Evolutionary conservation across 345 rosid genomes (phyloP), one percentile per base, ranked within the genome.

Genomic region (Salix udensis): DNA sequence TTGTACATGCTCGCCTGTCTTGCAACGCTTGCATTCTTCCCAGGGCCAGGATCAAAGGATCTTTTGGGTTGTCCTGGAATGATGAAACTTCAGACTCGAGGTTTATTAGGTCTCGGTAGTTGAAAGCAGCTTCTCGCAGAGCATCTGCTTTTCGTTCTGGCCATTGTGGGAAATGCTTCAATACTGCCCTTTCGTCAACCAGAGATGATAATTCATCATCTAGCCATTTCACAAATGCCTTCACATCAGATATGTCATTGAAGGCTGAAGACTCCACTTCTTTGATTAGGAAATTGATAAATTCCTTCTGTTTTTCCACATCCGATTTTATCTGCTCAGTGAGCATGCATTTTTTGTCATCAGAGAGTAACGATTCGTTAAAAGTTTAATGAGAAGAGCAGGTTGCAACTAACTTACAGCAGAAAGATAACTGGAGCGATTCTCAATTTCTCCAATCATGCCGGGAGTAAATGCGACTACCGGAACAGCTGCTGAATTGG

Each of bases 381-480:
- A 24, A 6, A 30, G 0, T 10, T 3, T 26, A 65, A 70, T 58
- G 50, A 64, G 15, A 67, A 13, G 46, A 60, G 46, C 19, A 26
- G 53, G 30, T 19, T 76, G 21, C 21, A 34, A 65, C 2, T 67
- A 76, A 87, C 97, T 95, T 89, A 96, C 99, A 71, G 94, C 97
- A 52, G 91, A 86, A 76, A 96, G 87, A 86, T 96, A 89, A 9
- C 88, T 83, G 28, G 99, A 96, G 7, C 99, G 91, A 69, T 96
- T 91, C 86, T 96, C 99, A 36, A 96, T 93, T 79, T 96, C 99
- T 76, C 99, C 99, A 30, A 96, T 96, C 99, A 96, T 91, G 86
- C 87, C 89, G 76, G 55, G 82, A 67, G 76, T 85, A 72, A 84
- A 87, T 73, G 88, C 85, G 50, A 83, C 80, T 2, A 37, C 81